Conservation (phyloP, 129 eudicot genomes). For the Flaveria ramosissima region DNA sequence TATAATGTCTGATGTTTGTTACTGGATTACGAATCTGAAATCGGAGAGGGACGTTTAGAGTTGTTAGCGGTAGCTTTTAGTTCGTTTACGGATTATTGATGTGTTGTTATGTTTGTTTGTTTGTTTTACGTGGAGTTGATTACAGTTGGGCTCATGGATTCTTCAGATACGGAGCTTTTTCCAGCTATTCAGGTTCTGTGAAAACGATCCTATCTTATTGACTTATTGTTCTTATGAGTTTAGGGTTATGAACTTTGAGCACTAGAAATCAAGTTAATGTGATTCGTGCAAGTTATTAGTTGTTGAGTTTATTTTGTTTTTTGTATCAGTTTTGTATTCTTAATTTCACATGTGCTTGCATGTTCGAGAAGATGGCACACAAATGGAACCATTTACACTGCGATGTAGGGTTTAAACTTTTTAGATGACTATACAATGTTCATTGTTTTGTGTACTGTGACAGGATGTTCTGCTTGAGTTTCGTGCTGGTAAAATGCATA, state of each 20-base stretch:
- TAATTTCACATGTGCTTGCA: background rate
- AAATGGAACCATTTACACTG: background rate
- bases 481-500: constrained; percentile 95
- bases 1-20: too few species aligned
- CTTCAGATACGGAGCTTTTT: constrained; percentile 44
- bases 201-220: background rate
- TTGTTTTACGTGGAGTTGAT: constrained; percentile 13
- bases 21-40: constrained; percentile 12
- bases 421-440: constrained; percentile 5
- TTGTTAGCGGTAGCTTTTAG: too few species aligned
- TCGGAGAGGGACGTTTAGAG: background rate
- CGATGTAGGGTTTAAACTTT: constrained; percentile 5
- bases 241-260: constrained; percentile 17
- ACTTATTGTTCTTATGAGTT: background rate
- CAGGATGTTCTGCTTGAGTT: constrained; percentile 82
- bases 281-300: background rate
- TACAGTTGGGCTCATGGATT: constrained; percentile 46
- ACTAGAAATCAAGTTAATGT: background rate
- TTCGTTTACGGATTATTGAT: background rate
- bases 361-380: background rate
- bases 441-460: constrained; percentile 18
- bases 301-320: too few species aligned
- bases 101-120: constrained; percentile 15
- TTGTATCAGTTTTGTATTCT: background rate
- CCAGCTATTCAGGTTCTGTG: constrained; percentile 58